Base-by-base conservation (phyloP, 2,329 filamentous ascomycete species). In the Trichoderma koningiopsis region DNA sequence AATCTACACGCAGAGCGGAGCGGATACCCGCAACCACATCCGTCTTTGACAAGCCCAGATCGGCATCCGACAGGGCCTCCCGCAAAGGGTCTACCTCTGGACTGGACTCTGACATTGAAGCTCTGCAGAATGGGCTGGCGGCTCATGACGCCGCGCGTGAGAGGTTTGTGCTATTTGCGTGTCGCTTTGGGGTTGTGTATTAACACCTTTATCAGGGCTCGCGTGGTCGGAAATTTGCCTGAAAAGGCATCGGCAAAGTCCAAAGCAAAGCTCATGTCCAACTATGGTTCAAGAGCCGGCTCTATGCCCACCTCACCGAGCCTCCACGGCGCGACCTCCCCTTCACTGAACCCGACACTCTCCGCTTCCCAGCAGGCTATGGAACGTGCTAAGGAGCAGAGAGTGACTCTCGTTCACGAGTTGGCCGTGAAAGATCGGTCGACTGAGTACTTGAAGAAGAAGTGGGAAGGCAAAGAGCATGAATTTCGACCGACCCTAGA, bases 331-430 rank as follows among this genome's bases (percentile, higher is more conserved):
- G 77, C 83, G 13, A 81, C 81, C 27, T 90, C 88, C 3, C 87
- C 88, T 0, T 81, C 83, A 2, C 76, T 84, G 14, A 84, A 83
- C 4, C 83, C 85, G 1, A 81, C 81, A 11, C 79, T 83, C 29
- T 84, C 83, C 13, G 81, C 85, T 22, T 84, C 86, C 0, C 83
- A 88, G 70, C 83, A 86, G 71, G 78, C 83, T 37, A 75, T 84
- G 43, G 85, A 87, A 73, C 81, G 84, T 72, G 83, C 84, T 52
- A 88, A 87, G 76, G 85, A 85, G 63, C 83, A 83, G 70, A 82
- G 84, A 74, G 81, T 77, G 68, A 81, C 85, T 29, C 80, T 91
- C 24, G 86, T 91, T 33, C 88, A 91, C 75, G 85, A 89, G 72
- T 79, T 91, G 24, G 88, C 88, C 37, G 83, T 86, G 7, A 79